Conservation (phyloP, 2,329 filamentous ascomycete genomes). For the Coniochaeta sp. region DNA sequence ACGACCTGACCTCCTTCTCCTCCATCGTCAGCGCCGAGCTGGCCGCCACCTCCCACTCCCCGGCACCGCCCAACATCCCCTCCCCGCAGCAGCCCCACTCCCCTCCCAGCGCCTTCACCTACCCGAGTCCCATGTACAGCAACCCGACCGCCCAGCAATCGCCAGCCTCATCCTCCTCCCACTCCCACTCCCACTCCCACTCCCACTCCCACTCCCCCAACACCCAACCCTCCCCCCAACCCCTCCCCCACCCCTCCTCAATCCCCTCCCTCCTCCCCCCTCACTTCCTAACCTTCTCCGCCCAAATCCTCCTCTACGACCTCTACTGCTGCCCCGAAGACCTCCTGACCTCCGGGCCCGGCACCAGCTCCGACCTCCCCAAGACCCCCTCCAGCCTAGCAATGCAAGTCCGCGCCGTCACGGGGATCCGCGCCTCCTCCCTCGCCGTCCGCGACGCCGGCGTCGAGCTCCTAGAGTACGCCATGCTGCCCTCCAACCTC, state of each 20-base stretch:
- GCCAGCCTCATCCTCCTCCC: not conserved
- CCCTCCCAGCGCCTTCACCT: not conserved
- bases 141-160: not conserved
- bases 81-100: not conserved
- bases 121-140: not conserved
- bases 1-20: constrained; percentile 8
- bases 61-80: not conserved
- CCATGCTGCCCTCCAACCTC: constrained; percentile 15
- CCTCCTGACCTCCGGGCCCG: constrained; percentile 11
- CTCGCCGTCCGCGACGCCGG: constrained; percentile 19
- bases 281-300: constrained; percentile 12
- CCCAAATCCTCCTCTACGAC: constrained; percentile 22
- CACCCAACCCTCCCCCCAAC: no score
- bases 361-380: constrained; percentile 22
- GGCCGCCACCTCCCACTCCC: constrained; percentile 1
- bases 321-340: constrained; percentile 25
- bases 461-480: constrained; percentile 15
- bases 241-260: no score
- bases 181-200: not conserved
- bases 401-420: constrained; percentile 24
- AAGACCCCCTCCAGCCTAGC: constrained; percentile 21
- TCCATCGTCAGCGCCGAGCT: constrained; percentile 7
- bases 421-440: constrained; percentile 22
- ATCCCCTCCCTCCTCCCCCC: constrained; percentile 6
- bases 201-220: not conserved